Percentiles rank a stretch among this genome's conserved stretches.
phyloP scores from a whole-genome alignment of 345 rosid genomes.

The Hypericum perforatum region DNA sequence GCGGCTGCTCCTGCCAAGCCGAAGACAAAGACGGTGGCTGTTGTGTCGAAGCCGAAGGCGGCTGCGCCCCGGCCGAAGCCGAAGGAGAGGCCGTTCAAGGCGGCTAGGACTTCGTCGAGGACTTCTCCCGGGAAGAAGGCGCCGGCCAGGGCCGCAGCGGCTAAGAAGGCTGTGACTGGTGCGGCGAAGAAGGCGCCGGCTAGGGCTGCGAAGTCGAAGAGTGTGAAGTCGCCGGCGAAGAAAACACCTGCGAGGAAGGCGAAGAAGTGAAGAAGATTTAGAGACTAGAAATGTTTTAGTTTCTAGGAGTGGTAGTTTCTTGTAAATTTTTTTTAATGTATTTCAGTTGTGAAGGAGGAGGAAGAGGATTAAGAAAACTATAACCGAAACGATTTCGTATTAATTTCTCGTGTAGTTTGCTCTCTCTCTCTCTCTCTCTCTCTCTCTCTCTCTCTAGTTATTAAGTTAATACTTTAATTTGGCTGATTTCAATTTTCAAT shows the following conservation, averaged over 20 bases:
- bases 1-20: not conserved
- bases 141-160: not conserved
- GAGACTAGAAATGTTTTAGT: too few species aligned
- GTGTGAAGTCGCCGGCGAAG: conserved; percentile 9
- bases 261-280: not conserved
- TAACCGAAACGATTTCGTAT: too few species aligned
- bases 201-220: conserved; percentile 10
- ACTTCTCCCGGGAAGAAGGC: conserved; percentile 1
- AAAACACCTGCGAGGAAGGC: not conserved
- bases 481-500: too few species aligned
- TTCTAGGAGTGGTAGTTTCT: too few species aligned
- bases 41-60: not conserved
- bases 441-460: too few species aligned
- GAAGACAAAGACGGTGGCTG: not conserved
- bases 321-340: too few species aligned
- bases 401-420: too few species aligned
- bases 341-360: too few species aligned
- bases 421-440: too few species aligned
- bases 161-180: not conserved
- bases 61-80: not conserved
- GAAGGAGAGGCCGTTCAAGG: conserved; percentile 1
- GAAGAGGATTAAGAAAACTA: too few species aligned
- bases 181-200: conserved; percentile 5
- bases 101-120: not conserved
- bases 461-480: too few species aligned